These are phyloP conservation scores for Aspergillus egyptiacus DNA, from an alignment of 495 filamentous ascomycete species.

Conservation along the genomic window DNA sequence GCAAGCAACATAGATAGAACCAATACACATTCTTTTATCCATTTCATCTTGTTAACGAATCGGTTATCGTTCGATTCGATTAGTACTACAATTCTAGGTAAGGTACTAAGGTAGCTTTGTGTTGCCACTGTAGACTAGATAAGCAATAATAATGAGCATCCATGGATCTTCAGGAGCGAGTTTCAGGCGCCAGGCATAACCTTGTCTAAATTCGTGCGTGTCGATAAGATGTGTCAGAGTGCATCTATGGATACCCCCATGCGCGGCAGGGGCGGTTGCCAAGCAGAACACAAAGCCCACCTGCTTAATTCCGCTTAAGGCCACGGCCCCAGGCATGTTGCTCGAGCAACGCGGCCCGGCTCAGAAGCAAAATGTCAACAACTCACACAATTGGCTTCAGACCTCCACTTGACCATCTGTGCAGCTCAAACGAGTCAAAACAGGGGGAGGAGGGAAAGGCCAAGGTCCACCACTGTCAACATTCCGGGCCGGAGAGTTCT, in stretches of 20 bases:
- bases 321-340: slow-evolving; percentile 21
- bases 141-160: neutral
- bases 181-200: neutral
- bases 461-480: slow-evolving; percentile 24
- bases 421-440: slow-evolving; percentile 14
- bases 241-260: neutral
- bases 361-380: slow-evolving; percentile 34
- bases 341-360: slow-evolving; percentile 33
- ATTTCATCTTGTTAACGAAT: no score
- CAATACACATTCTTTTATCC: no score
- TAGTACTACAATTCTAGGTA: no score
- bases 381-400: slow-evolving; percentile 13
- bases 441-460: slow-evolving; percentile 5
- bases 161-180: neutral
- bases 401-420: slow-evolving; percentile 14
- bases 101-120: no score
- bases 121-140: no score
- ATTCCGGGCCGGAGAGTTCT: slow-evolving; percentile 15
- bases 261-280: neutral
- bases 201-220: neutral
- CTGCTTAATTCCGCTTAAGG: neutral
- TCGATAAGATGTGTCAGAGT: neutral
- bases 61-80: no score
- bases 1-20: no score
- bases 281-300: neutral